Base-by-base conservation (phyloP, 2,329 filamentous ascomycete species). In the Teratosphaeria nubilosa region DNA sequence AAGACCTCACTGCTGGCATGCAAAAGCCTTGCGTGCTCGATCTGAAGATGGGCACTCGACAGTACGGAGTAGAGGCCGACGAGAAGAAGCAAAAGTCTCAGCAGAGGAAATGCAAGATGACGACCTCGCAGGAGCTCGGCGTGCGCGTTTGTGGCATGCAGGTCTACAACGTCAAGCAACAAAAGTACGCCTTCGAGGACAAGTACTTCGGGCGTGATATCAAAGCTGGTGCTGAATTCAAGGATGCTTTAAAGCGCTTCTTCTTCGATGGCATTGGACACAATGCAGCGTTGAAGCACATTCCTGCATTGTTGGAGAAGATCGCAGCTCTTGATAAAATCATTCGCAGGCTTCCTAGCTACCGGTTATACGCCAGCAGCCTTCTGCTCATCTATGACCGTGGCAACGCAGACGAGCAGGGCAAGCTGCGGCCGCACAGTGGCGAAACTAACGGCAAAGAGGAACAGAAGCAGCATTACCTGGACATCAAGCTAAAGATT, bases 1-100 rank as follows among this genome's bases (percentile, higher is more conserved):
- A 99, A 73, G 94, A 99, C 71, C 81, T 99, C 53, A 99, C 94
- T 1, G 89, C 92, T 1, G 92, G 92, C 34, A 97, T 99, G 94
- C 91, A 90, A 70, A 86, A 88, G 55, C 94, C 94, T 5, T 97
- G 94, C 74, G 95, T 99, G 60, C 87, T 99, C 73, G 94, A 99
- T 70, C 79, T 99, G 62, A 99, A 99, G 72, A 99, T 99, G 94
- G 94, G 94, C 22, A 99, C 94, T 7, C 86, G 94, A 1, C 94
- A 99, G 70, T 97, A 96, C 71, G 94, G 94, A 7, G 85, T 97
- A 13, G 91, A 97, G 65, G 94, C 94, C 1, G 86, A 82, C 56
- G 85, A 90, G 51, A 95, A 95, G 78, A 99, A 99, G 73, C 89
- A 91, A 68, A 86, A 87, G 60, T 97, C 94, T 0, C 94, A 99